Conservation (phyloP, 148 eudicot species). For the Rhododendron mucronatum region DNA sequence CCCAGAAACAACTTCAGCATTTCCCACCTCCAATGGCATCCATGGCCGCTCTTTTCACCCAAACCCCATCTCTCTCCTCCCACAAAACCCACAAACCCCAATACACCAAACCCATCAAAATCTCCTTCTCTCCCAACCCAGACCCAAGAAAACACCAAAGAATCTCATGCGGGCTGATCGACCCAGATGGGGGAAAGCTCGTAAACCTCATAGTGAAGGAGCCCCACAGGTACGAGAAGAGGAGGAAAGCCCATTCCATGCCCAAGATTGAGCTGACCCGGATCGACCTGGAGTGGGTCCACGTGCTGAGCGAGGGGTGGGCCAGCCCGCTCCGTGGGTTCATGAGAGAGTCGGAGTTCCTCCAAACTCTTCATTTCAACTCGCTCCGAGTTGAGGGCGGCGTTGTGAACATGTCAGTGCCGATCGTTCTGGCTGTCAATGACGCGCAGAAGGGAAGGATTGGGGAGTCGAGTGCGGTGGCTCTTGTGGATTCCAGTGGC, state of each 20-base stretch:
- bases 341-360: conserved; percentile 95
- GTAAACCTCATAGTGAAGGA: conserved; percentile 49
- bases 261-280: conserved; percentile 46
- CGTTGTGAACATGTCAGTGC: conserved; percentile 88
- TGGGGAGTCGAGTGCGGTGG: conserved; percentile 40
- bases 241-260: conserved; percentile 28
- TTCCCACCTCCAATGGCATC: conserved; percentile 47
- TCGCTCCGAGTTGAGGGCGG: conserved; percentile 55
- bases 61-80: conserved; percentile 19
- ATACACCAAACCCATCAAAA: conserved; percentile 7
- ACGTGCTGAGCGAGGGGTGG: conserved; percentile 95
- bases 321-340: conserved; percentile 87
- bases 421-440: conserved; percentile 77
- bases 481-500: conserved; percentile 48
- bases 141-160: conserved; percentile 7
- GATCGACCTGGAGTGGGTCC: conserved; percentile 84
- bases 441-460: conserved; percentile 48
- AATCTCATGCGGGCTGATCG: conserved; percentile 46
- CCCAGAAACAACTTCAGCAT: not conserved
- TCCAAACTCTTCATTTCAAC: conserved; percentile 99
- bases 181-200: conserved; percentile 80
- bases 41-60: conserved; percentile 38
- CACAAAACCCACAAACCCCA: conserved; percentile 17
- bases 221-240: conserved; percentile 22
- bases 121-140: not conserved